Conservation (phyloP, 768 basidiomycete genomes). For the Mycena olivaceomarginata region DNA sequence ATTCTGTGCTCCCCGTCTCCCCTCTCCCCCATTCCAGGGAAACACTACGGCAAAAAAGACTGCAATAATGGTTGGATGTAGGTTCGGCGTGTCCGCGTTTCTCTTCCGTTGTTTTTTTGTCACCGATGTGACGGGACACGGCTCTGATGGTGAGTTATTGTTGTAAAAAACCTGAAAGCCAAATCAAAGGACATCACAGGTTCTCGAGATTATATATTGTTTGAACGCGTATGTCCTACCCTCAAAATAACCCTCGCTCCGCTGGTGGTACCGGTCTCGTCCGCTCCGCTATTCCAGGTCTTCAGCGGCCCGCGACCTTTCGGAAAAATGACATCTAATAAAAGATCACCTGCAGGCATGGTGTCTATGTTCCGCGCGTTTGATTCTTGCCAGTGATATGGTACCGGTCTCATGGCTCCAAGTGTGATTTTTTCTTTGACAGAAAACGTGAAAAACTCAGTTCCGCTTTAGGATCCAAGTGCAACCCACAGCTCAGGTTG, state of each 20-base stretch:
- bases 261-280: conserved; percentile 8
- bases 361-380: neutral
- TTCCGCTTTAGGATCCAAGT: neutral
- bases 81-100: neutral
- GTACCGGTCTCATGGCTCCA: neutral
- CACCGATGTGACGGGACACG: neutral
- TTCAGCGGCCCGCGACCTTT: conserved; percentile 3
- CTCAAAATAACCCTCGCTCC: conserved; percentile 4
- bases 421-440: neutral
- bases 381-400: neutral
- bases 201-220: neutral
- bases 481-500: neutral
- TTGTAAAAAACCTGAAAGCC: too few species aligned
- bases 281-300: conserved; percentile 6
- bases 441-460: conserved; percentile 2
- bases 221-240: neutral
- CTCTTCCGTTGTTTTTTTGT: neutral
- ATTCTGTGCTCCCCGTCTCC: neutral
- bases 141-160: too few species aligned
- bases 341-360: neutral
- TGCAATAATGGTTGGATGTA: conserved; percentile 5
- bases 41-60: neutral
- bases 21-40: neutral
- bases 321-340: neutral
- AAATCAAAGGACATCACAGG: conserved; percentile 1